Evolutionary conservation across 2,329 filamentous ascomycete species (phyloP), one percentile per base, ranked within the genome.

Genomic region (Arthrobotrys conoides): DNA sequence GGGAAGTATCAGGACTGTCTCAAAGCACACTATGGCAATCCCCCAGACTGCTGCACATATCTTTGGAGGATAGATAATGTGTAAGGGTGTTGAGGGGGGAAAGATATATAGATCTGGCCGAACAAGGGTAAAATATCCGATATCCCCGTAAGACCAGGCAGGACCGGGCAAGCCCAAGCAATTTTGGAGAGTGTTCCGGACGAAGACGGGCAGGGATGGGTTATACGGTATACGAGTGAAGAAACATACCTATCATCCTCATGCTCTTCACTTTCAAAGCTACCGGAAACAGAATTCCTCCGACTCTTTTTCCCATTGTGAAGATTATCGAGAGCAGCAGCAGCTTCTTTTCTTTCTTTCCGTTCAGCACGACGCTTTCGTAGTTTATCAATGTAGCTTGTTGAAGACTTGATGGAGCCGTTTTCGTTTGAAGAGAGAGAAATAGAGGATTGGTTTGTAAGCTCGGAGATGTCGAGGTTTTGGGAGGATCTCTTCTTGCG

Each of bases 401-500:
- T 59, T 27, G 53, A 33, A 3, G 49, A 64, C n/a, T 70, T 78
- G 63, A 36, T n/a, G 14, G 75, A 78, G 30, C 48, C 55, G 27
- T 68, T 72, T 9, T 78, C 75, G 68, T 55, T 78, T 4, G 75
- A 78, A 16, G 75, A 78, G 20, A 78, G 48, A n/a, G 61, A 68
- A 24, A 63, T 46, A 16, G 68, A 69, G 51, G 75, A 78, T 48
- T 57, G 63, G 55, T 72, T 78, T 22, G 67, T 57, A 16, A 41
- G 4, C 20, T 65, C 38, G 18, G 36, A 27, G 67, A 71, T 36
- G 33, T n/a, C 36, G 63, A 78, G 75, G 46, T 72, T 78, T 51
- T 71, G 68, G 12, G 75, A 68, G 8, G 75, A 78, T 51, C 69
- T 78, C 49, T 78, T 78, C 64, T 59, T 71, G 24, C 71, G 71